A percentile compares a stretch with the other conserved stretches of the same genome.
Conservation (phyloP, 2,329 filamentous ascomycete species). For the Fusarium burgessii region DNA sequence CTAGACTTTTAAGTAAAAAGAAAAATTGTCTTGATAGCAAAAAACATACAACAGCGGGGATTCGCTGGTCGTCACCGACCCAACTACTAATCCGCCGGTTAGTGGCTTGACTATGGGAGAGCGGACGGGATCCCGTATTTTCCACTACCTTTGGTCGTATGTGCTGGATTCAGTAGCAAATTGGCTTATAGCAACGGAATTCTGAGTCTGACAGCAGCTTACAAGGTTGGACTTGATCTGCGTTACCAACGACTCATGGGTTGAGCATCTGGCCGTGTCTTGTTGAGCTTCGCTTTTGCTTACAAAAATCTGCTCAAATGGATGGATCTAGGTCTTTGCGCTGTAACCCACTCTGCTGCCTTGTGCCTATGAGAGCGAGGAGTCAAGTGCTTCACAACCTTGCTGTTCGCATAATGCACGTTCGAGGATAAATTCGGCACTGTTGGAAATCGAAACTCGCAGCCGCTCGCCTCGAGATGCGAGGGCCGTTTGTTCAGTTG, state of each 20-base stretch:
- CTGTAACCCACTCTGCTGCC: background rate
- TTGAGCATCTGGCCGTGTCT: background rate
- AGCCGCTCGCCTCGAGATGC: conserved; percentile 4
- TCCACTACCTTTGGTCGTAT: conserved; percentile 30
- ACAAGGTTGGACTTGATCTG: background rate
- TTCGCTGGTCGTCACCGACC: conserved; percentile 29
- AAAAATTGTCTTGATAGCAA: background rate
- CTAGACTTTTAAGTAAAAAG: background rate
- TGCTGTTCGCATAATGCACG: too few relatives aligned
- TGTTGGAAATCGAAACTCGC: background rate
- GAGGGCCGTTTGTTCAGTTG: background rate
- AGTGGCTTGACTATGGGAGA: conserved; percentile 28
- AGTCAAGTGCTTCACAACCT: background rate
- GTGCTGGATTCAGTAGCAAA: accelerated
- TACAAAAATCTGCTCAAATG: background rate
- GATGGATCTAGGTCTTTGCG: background rate
- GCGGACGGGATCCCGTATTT: conserved; percentile 28
- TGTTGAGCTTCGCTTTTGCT: background rate
- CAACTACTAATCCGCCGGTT: conserved; percentile 28
- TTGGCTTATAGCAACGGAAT: accelerated
- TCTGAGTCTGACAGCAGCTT: background rate
- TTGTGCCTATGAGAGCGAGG: background rate
- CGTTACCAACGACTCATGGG: background rate
- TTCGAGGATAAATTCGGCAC: background rate
- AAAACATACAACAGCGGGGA: conserved; percentile 30